These are phyloP conservation scores for Rhipidocladum racemiflorum DNA, from an alignment of 176 grass and related monocot genomes.

Conservation along the genomic window DNA sequence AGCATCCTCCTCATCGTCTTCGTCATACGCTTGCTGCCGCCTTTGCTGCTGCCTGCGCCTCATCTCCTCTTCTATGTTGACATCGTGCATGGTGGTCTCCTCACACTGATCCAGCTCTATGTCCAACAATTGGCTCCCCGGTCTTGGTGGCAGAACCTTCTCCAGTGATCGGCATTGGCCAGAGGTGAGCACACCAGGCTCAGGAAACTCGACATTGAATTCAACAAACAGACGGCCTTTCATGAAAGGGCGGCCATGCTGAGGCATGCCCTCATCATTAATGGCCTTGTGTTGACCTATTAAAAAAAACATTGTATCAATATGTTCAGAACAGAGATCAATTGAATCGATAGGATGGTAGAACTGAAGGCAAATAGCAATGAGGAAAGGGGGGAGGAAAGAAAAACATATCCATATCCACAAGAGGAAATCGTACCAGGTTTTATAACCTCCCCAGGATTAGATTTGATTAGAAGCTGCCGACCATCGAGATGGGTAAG, in stretches of 20 bases:
- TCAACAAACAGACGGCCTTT: slow-evolving; percentile 81
- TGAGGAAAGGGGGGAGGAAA: background rate
- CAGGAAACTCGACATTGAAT: slow-evolving; percentile 82
- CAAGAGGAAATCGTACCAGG: slow-evolving; percentile 54
- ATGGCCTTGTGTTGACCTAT: slow-evolving; percentile 85
- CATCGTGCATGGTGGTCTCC: slow-evolving; percentile 77
- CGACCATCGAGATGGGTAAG: slow-evolving; percentile 85
- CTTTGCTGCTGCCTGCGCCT: slow-evolving; percentile 63
- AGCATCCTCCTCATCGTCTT: slow-evolving; percentile 58
- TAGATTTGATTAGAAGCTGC: slow-evolving; percentile 86
- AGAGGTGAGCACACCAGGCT: slow-evolving; percentile 47
- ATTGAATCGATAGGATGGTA: background rate
- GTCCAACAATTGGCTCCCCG: slow-evolving; percentile 36
- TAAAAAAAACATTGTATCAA: background rate
- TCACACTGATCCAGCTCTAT: slow-evolving; percentile 76
- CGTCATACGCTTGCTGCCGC: slow-evolving; percentile 72
- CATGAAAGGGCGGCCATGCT: slow-evolving; percentile 84
- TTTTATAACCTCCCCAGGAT: slow-evolving; percentile 84
- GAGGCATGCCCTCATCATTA: slow-evolving; percentile 94
- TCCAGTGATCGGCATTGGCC: slow-evolving; percentile 55
- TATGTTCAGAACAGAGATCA: background rate
- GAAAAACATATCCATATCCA: background rate
- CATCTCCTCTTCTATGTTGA: slow-evolving; percentile 95
- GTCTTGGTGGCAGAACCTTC: slow-evolving; percentile 57
- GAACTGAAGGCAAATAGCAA: background rate